Percentiles rank a stretch among this genome's conserved stretches.
Conservation (phyloP, 345 rosid species). For the Euphorbia lathyris region DNA sequence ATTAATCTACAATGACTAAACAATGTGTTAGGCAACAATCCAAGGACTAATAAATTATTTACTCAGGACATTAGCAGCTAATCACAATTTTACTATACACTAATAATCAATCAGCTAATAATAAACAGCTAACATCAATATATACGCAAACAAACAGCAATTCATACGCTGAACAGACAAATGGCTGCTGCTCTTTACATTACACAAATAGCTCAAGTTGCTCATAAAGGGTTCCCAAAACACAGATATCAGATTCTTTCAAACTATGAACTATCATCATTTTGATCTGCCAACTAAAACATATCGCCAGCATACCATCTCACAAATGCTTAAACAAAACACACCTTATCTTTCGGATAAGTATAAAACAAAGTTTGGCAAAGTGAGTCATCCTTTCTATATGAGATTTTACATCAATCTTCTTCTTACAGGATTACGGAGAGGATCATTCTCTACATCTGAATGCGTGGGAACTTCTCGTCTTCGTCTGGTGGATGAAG, state of each 20-base stretch:
- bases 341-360: not conserved
- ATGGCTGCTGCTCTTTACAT: not conserved
- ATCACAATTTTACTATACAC: too few relatives aligned
- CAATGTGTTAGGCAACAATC: too few relatives aligned
- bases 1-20: too few relatives aligned
- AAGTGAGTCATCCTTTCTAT: not conserved
- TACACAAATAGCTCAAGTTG: not conserved
- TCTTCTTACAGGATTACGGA: constrained; percentile 12
- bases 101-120: too few relatives aligned
- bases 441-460: not conserved
- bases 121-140: too few relatives aligned
- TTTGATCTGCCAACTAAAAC: not conserved
- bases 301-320: not conserved
- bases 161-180: not conserved
- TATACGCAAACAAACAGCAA: not conserved
- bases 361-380: not conserved
- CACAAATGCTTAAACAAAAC: not conserved
- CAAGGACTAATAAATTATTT: too few relatives aligned
- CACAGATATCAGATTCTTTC: not conserved
- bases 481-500: constrained; percentile 14
- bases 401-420: constrained; percentile 9
- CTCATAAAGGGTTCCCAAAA: too few relatives aligned
- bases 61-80: too few relatives aligned
- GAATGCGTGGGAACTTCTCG: constrained; percentile 11
- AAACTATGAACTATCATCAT: not conserved